phyloP scores from a whole-genome alignment of 345 rosid species.

The Turnera subulata region DNA sequence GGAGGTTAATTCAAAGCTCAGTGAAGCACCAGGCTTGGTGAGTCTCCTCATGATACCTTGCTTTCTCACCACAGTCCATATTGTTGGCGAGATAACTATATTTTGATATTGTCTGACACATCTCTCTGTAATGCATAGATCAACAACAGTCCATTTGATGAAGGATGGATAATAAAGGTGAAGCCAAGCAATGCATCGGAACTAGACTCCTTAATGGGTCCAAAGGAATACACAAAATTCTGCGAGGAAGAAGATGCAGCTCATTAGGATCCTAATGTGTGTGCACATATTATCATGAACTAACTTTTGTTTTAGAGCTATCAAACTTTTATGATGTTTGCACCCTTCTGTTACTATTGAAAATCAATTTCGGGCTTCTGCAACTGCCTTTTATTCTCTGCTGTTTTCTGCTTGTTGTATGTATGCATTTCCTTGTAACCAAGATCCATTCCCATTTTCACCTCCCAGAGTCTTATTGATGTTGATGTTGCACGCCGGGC shows the following conservation, averaged over 20 bases:
- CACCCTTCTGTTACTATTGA: too few species aligned
- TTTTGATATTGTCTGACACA: constrained; percentile 28
- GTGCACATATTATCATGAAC: too few species aligned
- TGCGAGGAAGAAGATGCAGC: constrained; percentile 96
- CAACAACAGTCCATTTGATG: constrained; percentile 82
- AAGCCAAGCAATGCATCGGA: constrained; percentile 81
- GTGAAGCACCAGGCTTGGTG: background rate
- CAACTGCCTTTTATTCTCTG: too few species aligned
- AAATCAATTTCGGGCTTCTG: too few species aligned
- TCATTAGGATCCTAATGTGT: too few species aligned
- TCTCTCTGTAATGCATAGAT: constrained; percentile 37
- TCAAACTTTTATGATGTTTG: background rate
- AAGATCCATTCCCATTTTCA: too few species aligned
- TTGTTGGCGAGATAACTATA: constrained; percentile 73
- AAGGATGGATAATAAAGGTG: constrained; percentile 96
- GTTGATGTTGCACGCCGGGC: too few species aligned
- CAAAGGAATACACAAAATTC: constrained; percentile 78
- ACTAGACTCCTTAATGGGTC: constrained; percentile 64
- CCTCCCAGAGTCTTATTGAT: too few species aligned
- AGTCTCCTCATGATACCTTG: constrained; percentile 47
- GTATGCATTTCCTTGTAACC: background rate
- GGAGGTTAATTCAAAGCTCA: too few species aligned
- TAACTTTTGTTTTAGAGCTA: background rate
- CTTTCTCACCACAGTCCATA: constrained; percentile 85
- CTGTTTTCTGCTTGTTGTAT: background rate